Conservation (phyloP, 805 yeast genomes). For the Schizosaccharomyces lindneri region DNA sequence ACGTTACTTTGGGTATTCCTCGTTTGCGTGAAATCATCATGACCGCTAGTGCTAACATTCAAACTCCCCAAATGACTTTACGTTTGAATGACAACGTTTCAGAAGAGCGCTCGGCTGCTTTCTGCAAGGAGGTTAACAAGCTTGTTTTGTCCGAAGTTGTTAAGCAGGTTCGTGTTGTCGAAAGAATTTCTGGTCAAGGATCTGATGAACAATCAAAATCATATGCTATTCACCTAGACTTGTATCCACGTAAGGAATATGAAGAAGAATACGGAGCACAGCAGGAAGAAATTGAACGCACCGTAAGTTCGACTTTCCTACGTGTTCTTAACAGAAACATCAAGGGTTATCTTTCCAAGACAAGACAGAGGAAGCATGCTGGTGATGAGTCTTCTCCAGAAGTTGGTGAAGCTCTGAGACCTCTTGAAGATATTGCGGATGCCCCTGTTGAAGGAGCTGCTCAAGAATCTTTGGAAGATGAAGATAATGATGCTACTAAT, state of each 20-base stretch:
- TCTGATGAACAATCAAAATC: slow-evolving; percentile 32
- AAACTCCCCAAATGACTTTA: slow-evolving; percentile 96
- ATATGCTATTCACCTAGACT: slow-evolving; percentile 47
- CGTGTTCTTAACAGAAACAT: slow-evolving; percentile 12
- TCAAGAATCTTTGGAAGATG: slow-evolving; percentile 14
- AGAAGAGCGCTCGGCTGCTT: slow-evolving; percentile 72
- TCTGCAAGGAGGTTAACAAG: slow-evolving; percentile 71
- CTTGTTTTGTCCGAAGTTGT: slow-evolving; percentile 73
- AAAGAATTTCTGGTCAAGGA: slow-evolving; percentile 47
- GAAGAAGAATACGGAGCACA: slow-evolving; percentile 70
- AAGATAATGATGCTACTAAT: slow-evolving; percentile 35
- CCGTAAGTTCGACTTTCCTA: slow-evolving; percentile 42
- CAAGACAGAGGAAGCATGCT: slow-evolving; percentile 2
- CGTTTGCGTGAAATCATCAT: slow-evolving; percentile 98
- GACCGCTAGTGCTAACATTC: slow-evolving; percentile 90
- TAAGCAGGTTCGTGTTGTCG: slow-evolving; percentile 63
- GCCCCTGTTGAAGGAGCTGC: slow-evolving; percentile 31
- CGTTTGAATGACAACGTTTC: slow-evolving; percentile 60
- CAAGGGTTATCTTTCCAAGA: neutral
- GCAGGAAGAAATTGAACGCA: slow-evolving; percentile 49
- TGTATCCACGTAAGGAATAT: slow-evolving; percentile 57
- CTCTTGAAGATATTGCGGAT: slow-evolving; percentile 3
- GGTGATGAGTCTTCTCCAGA: slow-evolving; percentile 17
- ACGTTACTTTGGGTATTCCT: slow-evolving; percentile 96
- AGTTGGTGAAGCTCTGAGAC: slow-evolving; percentile 16